Evolutionary conservation across 73 alveolate species (phyloP).

Genomic region (Paraurostyla sp.): DNA sequence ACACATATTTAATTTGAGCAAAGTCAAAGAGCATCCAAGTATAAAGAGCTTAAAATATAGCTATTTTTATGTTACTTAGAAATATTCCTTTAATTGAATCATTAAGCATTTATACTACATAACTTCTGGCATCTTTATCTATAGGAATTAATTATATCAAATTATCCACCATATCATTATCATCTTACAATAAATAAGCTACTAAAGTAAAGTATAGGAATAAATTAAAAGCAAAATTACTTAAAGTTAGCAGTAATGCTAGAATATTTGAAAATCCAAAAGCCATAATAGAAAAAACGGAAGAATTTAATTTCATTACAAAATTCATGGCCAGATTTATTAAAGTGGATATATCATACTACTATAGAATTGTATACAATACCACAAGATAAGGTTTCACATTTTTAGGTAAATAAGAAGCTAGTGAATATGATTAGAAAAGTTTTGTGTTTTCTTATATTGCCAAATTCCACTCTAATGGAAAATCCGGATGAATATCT

Average conservation of each 20-base stretch:
- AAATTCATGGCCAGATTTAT: not conserved
- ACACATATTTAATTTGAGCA: not conserved
- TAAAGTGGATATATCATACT: not conserved
- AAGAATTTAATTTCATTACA: not conserved
- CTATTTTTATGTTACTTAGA: conserved; percentile 37
- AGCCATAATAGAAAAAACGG: not conserved
- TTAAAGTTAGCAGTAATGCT: conserved; percentile 12
- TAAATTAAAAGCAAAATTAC: conserved; percentile 30
- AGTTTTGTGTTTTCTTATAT: not conserved
- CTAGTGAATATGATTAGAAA: not conserved
- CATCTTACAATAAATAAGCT: conserved; percentile 6
- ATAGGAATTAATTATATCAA: not conserved
- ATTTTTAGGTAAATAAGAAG: not conserved
- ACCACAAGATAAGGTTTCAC: not conserved
- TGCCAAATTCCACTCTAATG: not conserved
- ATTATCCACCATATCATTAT: conserved; percentile 16
- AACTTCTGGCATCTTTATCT: not conserved
- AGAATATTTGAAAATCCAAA: conserved; percentile 17
- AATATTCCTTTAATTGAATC: conserved; percentile 46
- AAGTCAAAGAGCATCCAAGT: conserved; percentile 51
- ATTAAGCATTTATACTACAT: not conserved
- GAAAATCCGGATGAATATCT: conserved; percentile 22
- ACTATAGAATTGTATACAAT: not conserved
- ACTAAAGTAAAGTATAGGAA: conserved; percentile 16
- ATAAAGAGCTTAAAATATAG: conserved; percentile 36